Evolutionary conservation across 768 basidiomycete genomes (phyloP).

Genomic region (Suillus sp.): DNA sequence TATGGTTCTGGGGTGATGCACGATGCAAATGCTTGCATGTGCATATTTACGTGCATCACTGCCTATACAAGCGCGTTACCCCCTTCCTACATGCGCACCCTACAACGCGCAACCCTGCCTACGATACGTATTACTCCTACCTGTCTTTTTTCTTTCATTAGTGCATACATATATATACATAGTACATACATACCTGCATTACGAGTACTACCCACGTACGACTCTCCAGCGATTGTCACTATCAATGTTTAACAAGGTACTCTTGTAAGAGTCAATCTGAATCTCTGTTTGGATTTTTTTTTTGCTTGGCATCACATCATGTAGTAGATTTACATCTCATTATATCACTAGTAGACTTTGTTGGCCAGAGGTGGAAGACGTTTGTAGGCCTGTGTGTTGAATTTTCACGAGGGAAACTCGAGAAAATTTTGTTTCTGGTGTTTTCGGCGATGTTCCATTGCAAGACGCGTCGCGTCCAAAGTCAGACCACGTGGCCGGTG

Average conservation of each 20-base stretch:
- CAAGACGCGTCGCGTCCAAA: conserved; percentile 8
- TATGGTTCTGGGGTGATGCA: conserved; percentile 30
- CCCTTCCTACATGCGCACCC: neutral
- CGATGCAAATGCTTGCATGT: neutral
- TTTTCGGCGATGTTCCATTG: neutral
- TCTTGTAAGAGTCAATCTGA: neutral
- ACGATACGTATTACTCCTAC: neutral
- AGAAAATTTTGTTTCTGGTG: conserved; percentile 1
- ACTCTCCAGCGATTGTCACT: neutral
- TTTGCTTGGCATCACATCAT: conserved; percentile 19
- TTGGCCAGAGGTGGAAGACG: neutral
- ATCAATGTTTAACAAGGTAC: conserved; percentile 1
- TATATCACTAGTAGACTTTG: neutral
- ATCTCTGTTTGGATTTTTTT: neutral
- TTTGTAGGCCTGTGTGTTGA: neutral
- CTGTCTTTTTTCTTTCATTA: conserved; percentile 14
- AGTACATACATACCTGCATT: conserved; percentile 24
- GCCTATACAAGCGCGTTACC: neutral
- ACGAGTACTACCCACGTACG: conserved; percentile 13
- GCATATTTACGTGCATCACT: neutral
- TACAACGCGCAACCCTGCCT: neutral
- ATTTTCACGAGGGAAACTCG: neutral
- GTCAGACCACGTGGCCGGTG: conserved; percentile 29
- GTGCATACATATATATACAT: conserved; percentile 21
- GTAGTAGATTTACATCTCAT: conserved; percentile 2